Conservation (phyloP, 306 rosid genomes). For the Potentilla sterilis region DNA sequence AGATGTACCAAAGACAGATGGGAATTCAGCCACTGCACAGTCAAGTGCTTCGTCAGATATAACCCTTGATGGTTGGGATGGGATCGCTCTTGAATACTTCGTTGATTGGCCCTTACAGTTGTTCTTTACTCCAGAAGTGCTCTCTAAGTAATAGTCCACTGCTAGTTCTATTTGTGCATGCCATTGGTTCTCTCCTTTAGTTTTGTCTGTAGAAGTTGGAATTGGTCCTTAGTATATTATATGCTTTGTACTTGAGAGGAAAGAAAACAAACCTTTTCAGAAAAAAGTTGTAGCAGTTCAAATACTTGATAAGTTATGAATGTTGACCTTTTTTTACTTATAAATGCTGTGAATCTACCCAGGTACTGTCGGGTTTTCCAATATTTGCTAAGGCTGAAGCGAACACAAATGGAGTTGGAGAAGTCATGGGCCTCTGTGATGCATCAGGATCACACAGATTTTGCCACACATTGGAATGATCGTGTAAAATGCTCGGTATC, state of each 20-base stretch:
- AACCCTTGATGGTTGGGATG: slow-evolving; percentile 92
- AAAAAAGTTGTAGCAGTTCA: neutral
- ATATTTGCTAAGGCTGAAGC: slow-evolving; percentile 78
- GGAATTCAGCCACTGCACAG: slow-evolving; percentile 43
- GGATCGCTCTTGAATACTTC: slow-evolving; percentile 87
- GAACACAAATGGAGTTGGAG: slow-evolving; percentile 98
- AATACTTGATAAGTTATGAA: slow-evolving; percentile 21
- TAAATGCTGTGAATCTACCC: slow-evolving; percentile 22
- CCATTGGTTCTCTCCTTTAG: slow-evolving; percentile 23
- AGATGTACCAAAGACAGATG: slow-evolving; percentile 61
- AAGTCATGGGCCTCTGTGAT: slow-evolving; percentile 92
- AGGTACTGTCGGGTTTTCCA: slow-evolving; percentile 89
- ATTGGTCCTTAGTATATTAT: neutral
- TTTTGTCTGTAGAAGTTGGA: slow-evolving; percentile 10
- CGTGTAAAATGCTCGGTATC: slow-evolving; percentile 44
- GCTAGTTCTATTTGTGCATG: slow-evolving; percentile 22
- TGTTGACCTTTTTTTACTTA: slow-evolving; percentile 15
- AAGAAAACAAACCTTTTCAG: neutral
- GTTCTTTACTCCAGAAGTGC: slow-evolving; percentile 93
- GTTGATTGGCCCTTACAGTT: slow-evolving; percentile 98
- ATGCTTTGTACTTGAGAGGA: neutral
- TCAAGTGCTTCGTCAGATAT: slow-evolving; percentile 61
- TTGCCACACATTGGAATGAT: slow-evolving; percentile 55
- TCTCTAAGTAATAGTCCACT: slow-evolving; percentile 71
- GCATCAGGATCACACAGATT: slow-evolving; percentile 88